Conservation (phyloP, 2,329 filamentous ascomycete genomes). For the Plenodomus tracheiphilus region DNA sequence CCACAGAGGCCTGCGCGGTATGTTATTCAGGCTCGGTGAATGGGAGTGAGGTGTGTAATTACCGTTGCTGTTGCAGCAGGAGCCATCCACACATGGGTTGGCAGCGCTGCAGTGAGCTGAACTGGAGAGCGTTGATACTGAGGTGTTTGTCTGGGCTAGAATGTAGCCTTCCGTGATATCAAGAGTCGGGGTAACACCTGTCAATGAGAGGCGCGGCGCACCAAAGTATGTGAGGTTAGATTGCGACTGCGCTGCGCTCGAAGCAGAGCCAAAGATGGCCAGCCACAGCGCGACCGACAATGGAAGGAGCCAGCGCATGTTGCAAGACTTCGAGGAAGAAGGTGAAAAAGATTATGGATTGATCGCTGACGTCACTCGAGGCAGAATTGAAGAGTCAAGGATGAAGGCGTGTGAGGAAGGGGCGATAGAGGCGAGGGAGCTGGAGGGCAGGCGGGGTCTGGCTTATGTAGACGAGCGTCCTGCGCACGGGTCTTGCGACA, state of each 20-base stretch:
- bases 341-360: too few relatives aligned
- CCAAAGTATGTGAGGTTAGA: conserved; percentile 11
- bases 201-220: conserved; percentile 4
- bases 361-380: too few relatives aligned
- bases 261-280: neutral
- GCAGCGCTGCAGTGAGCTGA: conserved; percentile 5
- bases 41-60: too few relatives aligned
- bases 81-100: conserved; percentile 11
- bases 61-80: conserved; percentile 15
- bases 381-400: too few relatives aligned
- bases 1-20: neutral
- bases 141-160: conserved; percentile 1
- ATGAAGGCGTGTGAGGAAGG: too few relatives aligned
- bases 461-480: too few relatives aligned
- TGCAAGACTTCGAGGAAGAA: neutral
- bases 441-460: too few relatives aligned
- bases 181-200: conserved; percentile 6
- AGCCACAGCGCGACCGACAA: neutral
- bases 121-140: neutral
- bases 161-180: conserved; percentile 15
- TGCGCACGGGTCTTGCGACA: too few relatives aligned
- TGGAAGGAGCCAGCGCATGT: neutral
- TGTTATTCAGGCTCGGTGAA: neutral
- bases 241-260: neutral
- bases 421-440: too few relatives aligned